These are phyloP conservation scores for Paramecium sonneborni DNA, from an alignment of 73 alveolate species.

Conservation along the genomic window DNA sequence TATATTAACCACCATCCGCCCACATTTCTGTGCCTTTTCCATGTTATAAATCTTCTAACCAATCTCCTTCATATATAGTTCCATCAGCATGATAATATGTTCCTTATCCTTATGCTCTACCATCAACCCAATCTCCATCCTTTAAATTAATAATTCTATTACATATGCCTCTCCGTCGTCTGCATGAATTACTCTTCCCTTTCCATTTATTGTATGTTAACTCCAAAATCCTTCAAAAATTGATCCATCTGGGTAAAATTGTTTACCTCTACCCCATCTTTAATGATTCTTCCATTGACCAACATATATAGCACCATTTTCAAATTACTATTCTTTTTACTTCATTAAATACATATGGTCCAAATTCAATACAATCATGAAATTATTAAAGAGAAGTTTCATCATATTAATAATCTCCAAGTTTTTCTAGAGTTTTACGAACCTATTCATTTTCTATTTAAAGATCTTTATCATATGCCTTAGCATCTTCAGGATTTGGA, in stretches of 20 bases:
- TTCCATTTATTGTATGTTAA: slow-evolving; percentile 77
- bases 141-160: neutral
- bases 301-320: slow-evolving; percentile 69
- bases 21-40: slow-evolving; percentile 66
- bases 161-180: slow-evolving; percentile 76
- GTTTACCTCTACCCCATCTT: slow-evolving; percentile 78
- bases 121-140: slow-evolving; percentile 77
- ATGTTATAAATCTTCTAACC: slow-evolving; percentile 64
- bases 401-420: slow-evolving; percentile 47
- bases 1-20: slow-evolving; percentile 66
- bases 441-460: slow-evolving; percentile 45
- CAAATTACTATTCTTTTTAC: neutral
- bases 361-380: slow-evolving; percentile 34
- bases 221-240: slow-evolving; percentile 85
- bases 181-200: slow-evolving; percentile 77
- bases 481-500: slow-evolving; percentile 56
- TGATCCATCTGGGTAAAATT: slow-evolving; percentile 81
- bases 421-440: slow-evolving; percentile 47
- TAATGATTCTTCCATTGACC: slow-evolving; percentile 80
- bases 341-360: neutral
- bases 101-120: slow-evolving; percentile 72
- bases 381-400: neutral
- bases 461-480: slow-evolving; percentile 52
- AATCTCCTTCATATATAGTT: slow-evolving; percentile 65
- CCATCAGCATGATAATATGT: slow-evolving; percentile 65